Base-by-base conservation (phyloP, 163 green algal species). In the Trebouxia gelatinosa region DNA sequence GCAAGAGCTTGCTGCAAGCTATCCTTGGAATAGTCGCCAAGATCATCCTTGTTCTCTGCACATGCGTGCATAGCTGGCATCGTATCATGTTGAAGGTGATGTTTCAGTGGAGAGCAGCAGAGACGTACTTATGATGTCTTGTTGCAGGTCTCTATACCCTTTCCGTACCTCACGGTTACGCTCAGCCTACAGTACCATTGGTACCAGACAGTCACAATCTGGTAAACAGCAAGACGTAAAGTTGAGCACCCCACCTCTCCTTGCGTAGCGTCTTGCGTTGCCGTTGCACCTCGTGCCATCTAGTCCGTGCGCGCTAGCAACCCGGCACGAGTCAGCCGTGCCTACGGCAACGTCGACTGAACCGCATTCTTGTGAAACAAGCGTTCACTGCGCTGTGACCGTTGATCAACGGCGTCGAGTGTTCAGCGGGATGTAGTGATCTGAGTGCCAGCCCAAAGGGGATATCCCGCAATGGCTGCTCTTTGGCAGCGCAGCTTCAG, bases 31-130 rank as follows among this genome's bases (percentile, higher is more conserved):
- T 40, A 61, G 46, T 76, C 68, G 11, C 46, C 68, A 39, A 76
- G 29, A 13, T 76, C 68, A 76, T 76, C 68, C 46, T 62, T 76
- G 43, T 29, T 62, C 13, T 43, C 68, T 76, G 68, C 40, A 76
- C 21, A 43, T n/a, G 40, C 5, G 9, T 32, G n/a, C 4, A 21
- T 43, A 28, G 16, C 6, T 43, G 16, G 28, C 7, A 40, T 2
- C 46, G 65, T 57, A 37, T 6, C 61, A 46, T 11, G 16, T 48
- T 70, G 65, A 5, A 61, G 3, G 3, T 3, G 48, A 3, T 19
- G 48, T 19, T 23, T 28, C 48, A 59, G 19, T 59, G 48, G 23
- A 2, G 1, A 59, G 26, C 48, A 59, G n/a, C 3, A 59, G 48
- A 19, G 26, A 40, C 40, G 31, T n/a, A 59, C 68, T 59, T 29